Evolutionary conservation across 1,284 basidiomycete species (phyloP), one percentile per base, ranked within the genome.

Genomic region (Somion occarium): DNA sequence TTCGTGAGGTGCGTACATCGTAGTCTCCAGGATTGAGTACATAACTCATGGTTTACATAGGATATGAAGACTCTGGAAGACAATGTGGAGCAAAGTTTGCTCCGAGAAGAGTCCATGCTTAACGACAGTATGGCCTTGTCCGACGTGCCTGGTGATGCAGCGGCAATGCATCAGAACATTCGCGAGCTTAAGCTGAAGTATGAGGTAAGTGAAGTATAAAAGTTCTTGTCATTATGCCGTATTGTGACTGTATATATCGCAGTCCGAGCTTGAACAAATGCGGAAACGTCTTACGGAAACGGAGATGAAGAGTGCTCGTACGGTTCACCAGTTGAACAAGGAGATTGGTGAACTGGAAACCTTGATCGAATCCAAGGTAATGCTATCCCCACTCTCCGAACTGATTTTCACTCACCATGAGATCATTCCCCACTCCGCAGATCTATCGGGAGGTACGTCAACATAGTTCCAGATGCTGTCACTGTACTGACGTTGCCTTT

Each of bases 281-380:
- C 78, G 80, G 46, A 89, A 88, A 69, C 80, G 78, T 53, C 66
- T 84, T 42, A 69, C 76, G 5, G 88, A 91, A 26, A 68, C 73
- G 39, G 88, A 91, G 58, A 82, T 85, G 72, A 89, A 86, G 70
- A 80, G 74, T 59, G 81, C 84, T 34, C 76, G 87, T 38, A 74
- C 75, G 18, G 75, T 79, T n/a, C 83, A 88, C 61, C 60, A 93
- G 89, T 78, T 93, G 55, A 90, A 93, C 69, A 91, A 93, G 62
- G 92, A 96, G 69, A 90, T 96, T 47, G 82, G 85, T 48, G 92
- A 96, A 65, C 76, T 97, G 20, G 93, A 97, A 67, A 80, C 84
- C 51, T 74, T 97, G 42, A 84, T 96, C 34, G 93, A 97, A 68
- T 82, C 90, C 51, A 96, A 97, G 82, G 85, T 85, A 54, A 48